Evolutionary conservation across 768 basidiomycete species (phyloP).

Genomic region (Russula sp.): DNA sequence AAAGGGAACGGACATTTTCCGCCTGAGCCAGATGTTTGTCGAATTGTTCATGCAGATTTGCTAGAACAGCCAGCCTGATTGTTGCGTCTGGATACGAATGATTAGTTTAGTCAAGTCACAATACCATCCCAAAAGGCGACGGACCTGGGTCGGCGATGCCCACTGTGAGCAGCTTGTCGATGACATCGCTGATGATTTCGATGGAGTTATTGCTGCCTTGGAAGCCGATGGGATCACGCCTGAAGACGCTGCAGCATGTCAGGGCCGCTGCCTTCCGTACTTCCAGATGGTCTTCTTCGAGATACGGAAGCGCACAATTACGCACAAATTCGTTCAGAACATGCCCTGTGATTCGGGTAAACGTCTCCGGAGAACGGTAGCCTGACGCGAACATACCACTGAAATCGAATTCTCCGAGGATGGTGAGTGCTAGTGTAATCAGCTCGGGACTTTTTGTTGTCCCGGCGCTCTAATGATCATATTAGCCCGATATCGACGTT

Average conservation of each 20-base stretch:
- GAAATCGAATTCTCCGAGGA: constrained; percentile 91
- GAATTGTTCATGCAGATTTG: constrained; percentile 84
- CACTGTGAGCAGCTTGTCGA: constrained; percentile 91
- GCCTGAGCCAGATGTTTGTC: constrained; percentile 97
- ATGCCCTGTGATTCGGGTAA: constrained; percentile 50
- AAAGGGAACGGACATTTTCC: constrained; percentile 94
- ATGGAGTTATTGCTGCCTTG: constrained; percentile 95
- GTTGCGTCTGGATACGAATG: constrained; percentile 28
- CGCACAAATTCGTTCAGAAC: constrained; percentile 94
- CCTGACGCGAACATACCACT: constrained; percentile 47
- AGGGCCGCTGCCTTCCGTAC: constrained; percentile 85
- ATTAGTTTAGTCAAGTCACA: neutral
- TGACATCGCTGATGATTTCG: constrained; percentile 95
- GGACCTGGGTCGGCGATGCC: constrained; percentile 94
- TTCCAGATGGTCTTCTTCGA: constrained; percentile 86
- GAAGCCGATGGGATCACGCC: constrained; percentile 91
- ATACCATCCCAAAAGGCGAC: neutral
- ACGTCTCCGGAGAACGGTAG: neutral
- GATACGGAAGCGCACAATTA: constrained; percentile 81
- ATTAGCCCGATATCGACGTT: neutral
- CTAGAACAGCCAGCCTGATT: constrained; percentile 82
- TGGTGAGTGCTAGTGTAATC: constrained; percentile 76
- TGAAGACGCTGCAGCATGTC: constrained; percentile 87
- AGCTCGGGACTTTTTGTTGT: constrained; percentile 58
- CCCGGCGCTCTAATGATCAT: neutral